Base-by-base conservation (phyloP, 768 basidiomycete species). In the Vishniacozyma victoriae region DNA sequence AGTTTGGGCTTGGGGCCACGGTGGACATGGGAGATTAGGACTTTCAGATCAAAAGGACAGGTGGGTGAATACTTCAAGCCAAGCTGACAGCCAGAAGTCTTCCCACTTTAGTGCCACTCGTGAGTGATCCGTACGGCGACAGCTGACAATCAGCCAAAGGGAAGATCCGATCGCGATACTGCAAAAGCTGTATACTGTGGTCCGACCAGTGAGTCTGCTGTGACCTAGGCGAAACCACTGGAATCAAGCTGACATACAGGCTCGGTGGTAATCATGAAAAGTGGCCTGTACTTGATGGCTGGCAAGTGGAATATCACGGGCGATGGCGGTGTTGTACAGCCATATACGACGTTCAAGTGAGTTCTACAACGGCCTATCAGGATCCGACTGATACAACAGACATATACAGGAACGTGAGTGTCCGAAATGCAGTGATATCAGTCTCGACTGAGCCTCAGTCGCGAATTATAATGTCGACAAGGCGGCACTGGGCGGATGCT, bases 241-340 rank as follows among this genome's bases (percentile, higher is more conserved):
- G 23, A 1, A 13, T 24, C 12, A 24, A 23, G n/a, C 44, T 42
- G 22, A 48, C 24, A 36, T 51, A 35, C 40, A 68, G 66, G 53
- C 41, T 69, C 64, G 14, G 55, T 71, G 12, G 62, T 91, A 79
- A 78, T 86, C 85, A 82, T 85, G 84, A 35, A 86, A 84, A 29
- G 90, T 85, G 76, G 84, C 80, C 57, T 60, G 67, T 62, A 62
- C 42, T 48, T 42, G 59, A 63, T 73, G 35, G 61, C 63, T 33
- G 73, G 72, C 13, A 69, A 90, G 81, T 97, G 87, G 87, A 96
- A 96, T 72, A 87, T 83, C 55, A 90, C 88, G 5, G 92, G 92
- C 11, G 92, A 95, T 72, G 92, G 13, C 27, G 26, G 7, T 37
- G 13, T 47, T 14, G 88, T 88, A 11, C 88, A 86, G 20, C 87